Base-by-base conservation (phyloP, 441 rosid species). In the Arabidopsis hybrid region DNA sequence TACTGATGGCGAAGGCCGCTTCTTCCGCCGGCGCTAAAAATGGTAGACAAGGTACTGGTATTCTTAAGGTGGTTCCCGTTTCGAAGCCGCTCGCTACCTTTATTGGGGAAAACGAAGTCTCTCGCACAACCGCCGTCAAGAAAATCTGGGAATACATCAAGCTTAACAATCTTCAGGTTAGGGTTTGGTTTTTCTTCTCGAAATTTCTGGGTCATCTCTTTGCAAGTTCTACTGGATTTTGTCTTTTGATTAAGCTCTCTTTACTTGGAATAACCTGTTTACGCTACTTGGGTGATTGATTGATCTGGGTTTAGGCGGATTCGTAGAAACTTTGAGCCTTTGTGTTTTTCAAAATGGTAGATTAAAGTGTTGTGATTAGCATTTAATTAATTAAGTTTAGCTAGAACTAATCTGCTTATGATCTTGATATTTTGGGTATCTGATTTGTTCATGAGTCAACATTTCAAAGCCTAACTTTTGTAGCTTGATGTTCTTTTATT, bases 131-230 rank as follows among this genome's bases (percentile, higher is more conserved):
- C 3, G 84, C 79, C 39, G 68, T 73, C 12, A 84, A 84, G 73
- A 80, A 80, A 78, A 49, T 78, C 42, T 84, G 87, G 87, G 78
- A 75, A 0, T 63, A 78, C 60, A 75, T 81, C 72, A 80, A 78
- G 69, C 81, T 47, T 42, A 67, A 82, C 55, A 70, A 71, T 16
- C 87, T 84, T 59, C 87, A 84, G 87, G 85, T 81, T 17, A 8
- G n/a, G 8, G 1, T 31, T 53, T 42, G 9, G 2, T 8, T 10
- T 39, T 12, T 9, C 17, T 18, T 56, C 39, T 55, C 38, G 60
- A 55, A 38, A 57, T n/a, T 9, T 51, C 57, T 21, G 13, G 12
- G 7, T 50, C 12, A 9, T 50, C n/a, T 34, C 62, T 35, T 13
- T 57, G 13, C 8, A 8, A 0, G 7, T 35, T 58, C 62, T 16